Conservation (phyloP, 495 filamentous ascomycete species). For the Amphirosellinia nigrospora region DNA sequence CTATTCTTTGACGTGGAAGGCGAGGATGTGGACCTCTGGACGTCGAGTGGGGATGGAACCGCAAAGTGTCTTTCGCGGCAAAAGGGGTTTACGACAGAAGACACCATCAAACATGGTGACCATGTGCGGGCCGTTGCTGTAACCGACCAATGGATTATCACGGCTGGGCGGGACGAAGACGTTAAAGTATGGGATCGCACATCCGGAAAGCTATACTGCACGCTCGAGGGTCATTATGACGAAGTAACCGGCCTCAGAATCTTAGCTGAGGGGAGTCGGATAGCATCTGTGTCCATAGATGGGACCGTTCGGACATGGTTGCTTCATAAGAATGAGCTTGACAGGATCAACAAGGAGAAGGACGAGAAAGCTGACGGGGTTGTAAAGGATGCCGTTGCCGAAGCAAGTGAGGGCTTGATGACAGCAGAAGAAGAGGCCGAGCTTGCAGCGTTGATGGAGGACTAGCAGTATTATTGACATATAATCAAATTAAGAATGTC, state of each 20-base stretch:
- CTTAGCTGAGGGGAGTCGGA: slow-evolving; percentile 56
- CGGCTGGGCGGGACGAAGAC: slow-evolving; percentile 88
- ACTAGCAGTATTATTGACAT: slow-evolving; percentile 30
- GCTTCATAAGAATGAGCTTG: slow-evolving; percentile 67
- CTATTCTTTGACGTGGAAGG: slow-evolving; percentile 64
- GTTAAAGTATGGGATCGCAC: slow-evolving; percentile 83
- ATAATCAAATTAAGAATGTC: not conserved
- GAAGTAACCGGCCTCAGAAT: slow-evolving; percentile 84
- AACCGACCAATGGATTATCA: slow-evolving; percentile 80
- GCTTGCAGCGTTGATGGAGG: slow-evolving; percentile 84
- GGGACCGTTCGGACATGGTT: slow-evolving; percentile 85
- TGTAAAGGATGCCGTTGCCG: slow-evolving; percentile 49
- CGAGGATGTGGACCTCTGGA: slow-evolving; percentile 82
- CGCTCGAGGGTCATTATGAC: slow-evolving; percentile 86
- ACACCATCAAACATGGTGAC: slow-evolving; percentile 78
- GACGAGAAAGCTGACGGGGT: slow-evolving; percentile 57
- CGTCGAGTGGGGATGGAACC: slow-evolving; percentile 84
- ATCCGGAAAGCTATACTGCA: slow-evolving; percentile 76
- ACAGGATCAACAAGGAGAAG: slow-evolving; percentile 59
- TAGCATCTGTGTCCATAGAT: slow-evolving; percentile 87
- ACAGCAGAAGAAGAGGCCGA: slow-evolving; percentile 86
- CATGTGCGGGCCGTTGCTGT: slow-evolving; percentile 85
- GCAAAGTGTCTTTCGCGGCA: slow-evolving; percentile 73
- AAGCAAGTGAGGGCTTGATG: slow-evolving; percentile 54
- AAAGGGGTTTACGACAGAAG: slow-evolving; percentile 70